These are phyloP conservation scores for Penicillium chermesinum DNA, from an alignment of 495 filamentous ascomycete species.

Conservation along the genomic window DNA sequence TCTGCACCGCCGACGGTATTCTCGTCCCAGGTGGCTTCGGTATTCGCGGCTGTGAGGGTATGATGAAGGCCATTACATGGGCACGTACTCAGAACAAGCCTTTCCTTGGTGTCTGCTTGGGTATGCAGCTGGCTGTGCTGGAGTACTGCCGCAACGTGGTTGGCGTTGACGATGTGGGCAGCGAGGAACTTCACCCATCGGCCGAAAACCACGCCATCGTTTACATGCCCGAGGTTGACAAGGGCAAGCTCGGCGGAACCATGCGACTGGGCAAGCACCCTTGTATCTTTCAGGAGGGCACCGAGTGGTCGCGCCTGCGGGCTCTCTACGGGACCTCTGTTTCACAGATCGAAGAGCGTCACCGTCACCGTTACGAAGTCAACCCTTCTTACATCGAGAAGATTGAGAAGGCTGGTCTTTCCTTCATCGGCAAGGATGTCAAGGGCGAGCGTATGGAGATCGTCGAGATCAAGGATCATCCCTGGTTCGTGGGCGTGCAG, in stretches of 20 bases:
- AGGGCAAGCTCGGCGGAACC: conserved; percentile 72
- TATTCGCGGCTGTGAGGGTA: conserved; percentile 72
- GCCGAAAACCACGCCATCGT: conserved; percentile 44
- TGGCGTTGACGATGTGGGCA: conserved; percentile 39
- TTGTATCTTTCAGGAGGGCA: conserved; percentile 68
- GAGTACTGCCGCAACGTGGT: conserved; percentile 76
- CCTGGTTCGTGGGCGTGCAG: conserved; percentile 86
- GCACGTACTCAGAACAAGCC: conserved; percentile 75
- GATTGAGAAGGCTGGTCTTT: conserved; percentile 30
- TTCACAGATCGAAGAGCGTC: conserved; percentile 42
- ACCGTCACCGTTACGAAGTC: conserved; percentile 45
- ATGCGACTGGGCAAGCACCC: conserved; percentile 83
- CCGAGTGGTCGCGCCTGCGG: conserved; percentile 76
- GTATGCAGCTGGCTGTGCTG: conserved; percentile 91
- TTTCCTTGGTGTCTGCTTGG: conserved; percentile 89
- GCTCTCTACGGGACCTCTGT: conserved; percentile 56
- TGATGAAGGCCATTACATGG: conserved; percentile 79
- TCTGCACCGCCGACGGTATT: conserved; percentile 65
- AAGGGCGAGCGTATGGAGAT: conserved; percentile 84
- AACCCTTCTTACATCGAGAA: conserved; percentile 36
- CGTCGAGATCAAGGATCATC: conserved; percentile 82
- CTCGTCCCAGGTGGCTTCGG: conserved; percentile 74
- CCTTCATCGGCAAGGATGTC: conserved; percentile 68
- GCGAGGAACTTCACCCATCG: conserved; percentile 6
- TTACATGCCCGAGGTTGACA: conserved; percentile 87